These are phyloP conservation scores for Apiospora koreana DNA, from an alignment of 2,329 filamentous ascomycete genomes.

Conservation along the genomic window DNA sequence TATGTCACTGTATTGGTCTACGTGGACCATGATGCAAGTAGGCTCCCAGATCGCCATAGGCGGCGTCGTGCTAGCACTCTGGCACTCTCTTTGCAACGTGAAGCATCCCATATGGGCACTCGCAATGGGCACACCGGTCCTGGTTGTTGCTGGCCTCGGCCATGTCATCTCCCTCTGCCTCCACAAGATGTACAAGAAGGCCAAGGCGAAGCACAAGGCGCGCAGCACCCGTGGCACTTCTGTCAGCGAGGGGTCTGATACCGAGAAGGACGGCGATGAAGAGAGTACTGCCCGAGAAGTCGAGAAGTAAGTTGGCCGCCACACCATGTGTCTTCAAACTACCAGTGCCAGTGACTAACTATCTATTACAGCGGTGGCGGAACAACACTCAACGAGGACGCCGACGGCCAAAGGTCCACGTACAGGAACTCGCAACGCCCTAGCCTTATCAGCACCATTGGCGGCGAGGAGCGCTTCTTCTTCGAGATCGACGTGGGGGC, in stretches of 20 bases:
- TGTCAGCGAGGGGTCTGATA: conserved; percentile 11
- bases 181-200: conserved; percentile 24
- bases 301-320: not conserved
- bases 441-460: not conserved
- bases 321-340: too few species aligned
- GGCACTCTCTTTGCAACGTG: conserved; percentile 49
- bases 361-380: conserved; percentile 11
- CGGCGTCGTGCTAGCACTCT: conserved; percentile 55
- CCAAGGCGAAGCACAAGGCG: conserved; percentile 16
- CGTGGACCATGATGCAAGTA: conserved; percentile 61
- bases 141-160: conserved; percentile 57
- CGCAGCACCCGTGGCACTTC: not conserved
- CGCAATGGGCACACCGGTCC: conserved; percentile 59
- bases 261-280: not conserved
- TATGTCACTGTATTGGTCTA: conserved; percentile 61
- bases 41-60: conserved; percentile 59
- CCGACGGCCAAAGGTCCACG: not conserved
- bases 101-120: conserved; percentile 59
- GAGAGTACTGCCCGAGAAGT: not conserved
- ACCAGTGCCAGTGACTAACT: not conserved
- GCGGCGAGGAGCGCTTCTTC: conserved; percentile 2
- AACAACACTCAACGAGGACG: not conserved
- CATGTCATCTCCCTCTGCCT: conserved; percentile 41
- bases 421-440: conserved; percentile 8
- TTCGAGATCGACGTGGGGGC: conserved; percentile 18